These are phyloP conservation scores for Solanum hybrid DNA, from an alignment of 305 asterid species.

Conservation along the genomic window DNA sequence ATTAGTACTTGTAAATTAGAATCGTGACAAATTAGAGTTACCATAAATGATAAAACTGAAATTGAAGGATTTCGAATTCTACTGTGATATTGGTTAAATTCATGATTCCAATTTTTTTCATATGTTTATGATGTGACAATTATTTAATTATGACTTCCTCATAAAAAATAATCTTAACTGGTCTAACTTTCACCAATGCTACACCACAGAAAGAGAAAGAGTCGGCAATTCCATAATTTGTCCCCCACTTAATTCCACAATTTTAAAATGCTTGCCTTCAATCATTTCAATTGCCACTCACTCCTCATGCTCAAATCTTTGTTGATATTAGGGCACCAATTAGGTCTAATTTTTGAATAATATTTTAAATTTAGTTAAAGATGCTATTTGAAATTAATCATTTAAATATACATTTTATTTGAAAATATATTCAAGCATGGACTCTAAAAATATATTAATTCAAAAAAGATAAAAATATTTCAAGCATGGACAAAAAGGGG, in stretches of 20 bases:
- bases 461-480: background rate
- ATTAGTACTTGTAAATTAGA: background rate
- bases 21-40: background rate
- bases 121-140: background rate
- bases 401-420: too few relatives aligned
- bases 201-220: background rate
- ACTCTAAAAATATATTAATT: background rate
- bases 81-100: background rate
- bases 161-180: background rate
- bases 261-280: background rate
- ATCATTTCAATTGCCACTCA: constrained; percentile 1
- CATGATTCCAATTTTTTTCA: background rate
- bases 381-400: too few relatives aligned
- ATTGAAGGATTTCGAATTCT: background rate
- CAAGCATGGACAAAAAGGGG: background rate
- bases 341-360: background rate
- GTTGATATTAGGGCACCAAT: background rate
- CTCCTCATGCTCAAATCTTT: background rate
- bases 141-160: background rate
- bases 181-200: background rate
- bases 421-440: background rate
- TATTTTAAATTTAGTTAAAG: background rate
- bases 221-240: background rate
- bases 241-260: background rate
- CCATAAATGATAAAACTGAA: background rate